Evolutionary conservation across 306 rosid genomes (phyloP).

Genomic region (Ochetophila trinervis): DNA sequence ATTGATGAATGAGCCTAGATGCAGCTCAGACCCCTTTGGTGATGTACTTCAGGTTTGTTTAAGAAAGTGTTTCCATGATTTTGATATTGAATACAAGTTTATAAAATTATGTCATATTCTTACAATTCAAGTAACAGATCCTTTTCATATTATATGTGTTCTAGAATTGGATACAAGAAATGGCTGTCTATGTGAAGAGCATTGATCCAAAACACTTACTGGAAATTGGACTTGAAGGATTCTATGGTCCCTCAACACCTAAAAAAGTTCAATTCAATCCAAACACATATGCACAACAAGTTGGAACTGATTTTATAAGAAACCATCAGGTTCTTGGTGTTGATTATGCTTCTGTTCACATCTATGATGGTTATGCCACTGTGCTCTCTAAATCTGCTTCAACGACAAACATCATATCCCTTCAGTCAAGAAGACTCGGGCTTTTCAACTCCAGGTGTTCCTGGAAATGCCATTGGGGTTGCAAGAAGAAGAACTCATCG

Average conservation of each 20-base stretch:
- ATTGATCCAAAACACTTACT: conserved; percentile 82
- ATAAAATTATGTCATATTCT: not conserved
- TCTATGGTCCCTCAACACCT: conserved; percentile 92
- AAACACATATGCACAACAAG: conserved; percentile 80
- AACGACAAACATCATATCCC: conserved; percentile 51
- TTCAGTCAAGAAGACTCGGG: conserved; percentile 59
- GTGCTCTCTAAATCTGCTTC: conserved; percentile 65
- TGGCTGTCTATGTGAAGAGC: conserved; percentile 83
- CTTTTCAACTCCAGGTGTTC: conserved; percentile 62
- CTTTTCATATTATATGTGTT: conserved; percentile 9
- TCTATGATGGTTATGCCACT: conserved; percentile 83
- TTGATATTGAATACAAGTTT: not conserved
- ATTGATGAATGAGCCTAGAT: conserved; percentile 90
- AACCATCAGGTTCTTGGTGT: conserved; percentile 89
- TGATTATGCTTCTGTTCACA: conserved; percentile 91
- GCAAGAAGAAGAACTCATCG: conserved; percentile 51
- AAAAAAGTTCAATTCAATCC: conserved; percentile 72
- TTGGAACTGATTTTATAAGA: conserved; percentile 91
- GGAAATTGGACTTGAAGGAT: conserved; percentile 91
- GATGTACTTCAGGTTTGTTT: conserved; percentile 66
- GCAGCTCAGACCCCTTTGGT: conserved; percentile 78
- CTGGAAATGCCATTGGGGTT: conserved; percentile 73
- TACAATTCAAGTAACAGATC: not conserved
- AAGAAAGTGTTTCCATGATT: not conserved
- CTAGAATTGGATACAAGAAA: conserved; percentile 90